Percentiles rank a stretch among this genome's conserved stretches.
phyloP scores from a whole-genome alignment of 345 rosid species.

The Acer saccharum region DNA sequence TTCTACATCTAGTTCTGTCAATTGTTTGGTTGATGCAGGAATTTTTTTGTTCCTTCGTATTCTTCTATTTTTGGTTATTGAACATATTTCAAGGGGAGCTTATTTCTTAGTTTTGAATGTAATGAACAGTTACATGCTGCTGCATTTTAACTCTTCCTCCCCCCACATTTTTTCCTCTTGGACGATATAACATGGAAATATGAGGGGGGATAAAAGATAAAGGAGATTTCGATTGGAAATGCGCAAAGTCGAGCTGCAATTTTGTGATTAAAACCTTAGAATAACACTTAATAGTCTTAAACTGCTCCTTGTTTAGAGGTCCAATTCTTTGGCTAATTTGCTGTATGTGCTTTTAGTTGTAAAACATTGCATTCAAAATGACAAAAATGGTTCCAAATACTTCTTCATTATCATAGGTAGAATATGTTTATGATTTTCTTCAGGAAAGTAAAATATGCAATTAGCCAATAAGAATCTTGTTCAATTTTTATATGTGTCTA shows the following conservation, averaged over 20 bases:
- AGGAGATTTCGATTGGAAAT: conserved; percentile 2
- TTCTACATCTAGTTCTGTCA: background rate
- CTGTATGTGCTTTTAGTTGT: background rate
- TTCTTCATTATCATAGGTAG: background rate
- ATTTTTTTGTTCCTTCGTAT: background rate
- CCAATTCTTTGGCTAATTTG: background rate
- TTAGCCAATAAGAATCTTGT: background rate
- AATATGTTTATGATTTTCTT: background rate
- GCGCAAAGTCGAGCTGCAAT: background rate
- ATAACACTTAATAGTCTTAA: background rate
- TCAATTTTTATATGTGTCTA: background rate
- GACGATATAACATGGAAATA: background rate
- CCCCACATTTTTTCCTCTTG: background rate
- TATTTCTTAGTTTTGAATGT: background rate
- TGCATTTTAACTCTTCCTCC: background rate
- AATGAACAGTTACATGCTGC: background rate
- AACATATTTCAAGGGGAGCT: background rate
- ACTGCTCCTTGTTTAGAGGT: background rate
- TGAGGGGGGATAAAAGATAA: background rate
- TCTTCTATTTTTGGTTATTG: background rate
- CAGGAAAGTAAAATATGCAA: background rate
- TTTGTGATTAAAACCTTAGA: background rate
- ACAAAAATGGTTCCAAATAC: background rate
- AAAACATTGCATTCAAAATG: background rate
- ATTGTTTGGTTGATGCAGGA: conserved; percentile 1